These are phyloP conservation scores for Boletales sp. DNA, from an alignment of 768 basidiomycete genomes.

Conservation along the genomic window DNA sequence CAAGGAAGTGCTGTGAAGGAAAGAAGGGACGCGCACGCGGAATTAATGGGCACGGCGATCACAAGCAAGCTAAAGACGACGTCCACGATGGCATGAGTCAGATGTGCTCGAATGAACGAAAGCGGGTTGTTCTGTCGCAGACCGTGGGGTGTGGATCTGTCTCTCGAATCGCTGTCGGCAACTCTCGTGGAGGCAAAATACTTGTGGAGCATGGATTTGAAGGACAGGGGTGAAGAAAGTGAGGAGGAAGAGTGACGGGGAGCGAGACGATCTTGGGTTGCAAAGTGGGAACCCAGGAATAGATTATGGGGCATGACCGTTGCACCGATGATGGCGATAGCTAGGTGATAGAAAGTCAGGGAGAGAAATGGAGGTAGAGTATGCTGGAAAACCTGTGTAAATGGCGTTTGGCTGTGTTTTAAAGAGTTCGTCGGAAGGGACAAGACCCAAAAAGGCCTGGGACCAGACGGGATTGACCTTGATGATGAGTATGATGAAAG, in stretches of 20 bases:
- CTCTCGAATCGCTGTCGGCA: not conserved
- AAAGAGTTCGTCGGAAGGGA: too few relatives aligned
- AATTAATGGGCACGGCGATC: conserved; percentile 48
- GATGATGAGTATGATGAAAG: too few relatives aligned
- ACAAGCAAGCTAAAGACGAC: conserved; percentile 41
- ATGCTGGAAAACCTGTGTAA: conserved; percentile 29
- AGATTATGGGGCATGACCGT: conserved; percentile 62
- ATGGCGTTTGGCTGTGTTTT: not conserved
- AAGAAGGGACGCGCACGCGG: conserved; percentile 21
- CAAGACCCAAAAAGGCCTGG: too few relatives aligned
- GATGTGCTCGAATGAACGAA: conserved; percentile 37
- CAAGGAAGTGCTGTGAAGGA: not conserved
- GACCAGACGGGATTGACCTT: too few relatives aligned
- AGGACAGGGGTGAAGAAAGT: not conserved
- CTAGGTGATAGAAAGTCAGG: conserved; percentile 9
- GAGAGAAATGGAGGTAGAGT: not conserved
- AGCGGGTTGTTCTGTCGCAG: conserved; percentile 32
- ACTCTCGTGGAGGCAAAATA: conserved; percentile 5
- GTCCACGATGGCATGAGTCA: conserved; percentile 44
- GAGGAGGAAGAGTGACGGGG: conserved; percentile 30
- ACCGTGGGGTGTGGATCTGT: conserved; percentile 6
- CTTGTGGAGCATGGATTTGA: not conserved
- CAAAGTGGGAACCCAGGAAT: conserved; percentile 40
- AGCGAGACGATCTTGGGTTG: conserved; percentile 19
- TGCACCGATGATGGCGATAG: conserved; percentile 43